Percentiles rank a stretch among this genome's conserved stretches.
Evolutionary conservation across 2,329 filamentous ascomycete genomes (phyloP).

Genomic region (Helotiales sp.): DNA sequence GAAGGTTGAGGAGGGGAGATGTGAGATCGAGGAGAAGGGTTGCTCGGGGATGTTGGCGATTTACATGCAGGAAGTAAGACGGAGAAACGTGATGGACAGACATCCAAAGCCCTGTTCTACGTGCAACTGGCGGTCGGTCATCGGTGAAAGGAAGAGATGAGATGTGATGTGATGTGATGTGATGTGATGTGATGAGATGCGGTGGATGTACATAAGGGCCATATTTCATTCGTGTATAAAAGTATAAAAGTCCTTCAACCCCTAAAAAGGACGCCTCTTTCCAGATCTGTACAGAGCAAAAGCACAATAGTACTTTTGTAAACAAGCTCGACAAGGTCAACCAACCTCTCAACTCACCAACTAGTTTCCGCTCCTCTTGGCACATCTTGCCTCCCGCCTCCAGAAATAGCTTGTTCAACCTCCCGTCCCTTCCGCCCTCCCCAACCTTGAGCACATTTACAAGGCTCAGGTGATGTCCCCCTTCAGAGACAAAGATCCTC

Average conservation of each 20-base stretch:
- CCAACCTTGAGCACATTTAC: background rate
- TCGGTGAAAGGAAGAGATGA: too few species aligned
- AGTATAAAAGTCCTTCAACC: too few species aligned
- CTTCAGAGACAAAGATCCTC: background rate
- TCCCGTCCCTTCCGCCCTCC: too few species aligned
- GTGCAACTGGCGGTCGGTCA: too few species aligned
- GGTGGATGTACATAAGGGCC: background rate
- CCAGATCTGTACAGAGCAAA: background rate
- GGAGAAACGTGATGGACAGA: background rate
- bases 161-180: too few species aligned
- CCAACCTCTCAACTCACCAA: background rate
- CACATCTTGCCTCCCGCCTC: background rate
- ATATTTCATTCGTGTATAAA: background rate
- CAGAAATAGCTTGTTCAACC: constrained; percentile 6
- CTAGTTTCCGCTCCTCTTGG: background rate
- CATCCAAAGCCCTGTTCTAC: too few species aligned
- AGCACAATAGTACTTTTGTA: too few species aligned
- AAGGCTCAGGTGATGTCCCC: background rate
- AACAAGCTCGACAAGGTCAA: background rate
- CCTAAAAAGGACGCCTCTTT: too few species aligned
- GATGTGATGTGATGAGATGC: background rate
- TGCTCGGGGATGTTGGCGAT: background rate
- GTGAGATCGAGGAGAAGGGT: too few species aligned
- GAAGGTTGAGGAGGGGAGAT: background rate
- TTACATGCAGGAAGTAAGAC: background rate